phyloP scores from a whole-genome alignment of 1,284 basidiomycete species.

The Salmacisia buchloeana region DNA sequence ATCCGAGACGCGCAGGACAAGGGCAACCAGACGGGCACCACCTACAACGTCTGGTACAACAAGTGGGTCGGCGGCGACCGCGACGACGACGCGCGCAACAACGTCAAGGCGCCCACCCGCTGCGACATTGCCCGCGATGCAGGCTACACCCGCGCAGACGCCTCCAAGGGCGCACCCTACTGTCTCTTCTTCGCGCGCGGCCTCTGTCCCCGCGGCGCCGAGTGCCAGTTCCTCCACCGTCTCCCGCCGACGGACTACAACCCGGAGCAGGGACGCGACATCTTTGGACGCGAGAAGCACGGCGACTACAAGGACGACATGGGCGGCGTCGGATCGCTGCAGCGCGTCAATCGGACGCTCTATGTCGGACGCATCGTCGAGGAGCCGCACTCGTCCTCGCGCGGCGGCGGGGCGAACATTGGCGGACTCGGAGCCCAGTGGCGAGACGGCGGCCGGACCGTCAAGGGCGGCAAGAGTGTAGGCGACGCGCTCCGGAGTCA shows the following conservation, averaged over 20 bases:
- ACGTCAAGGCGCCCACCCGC: slow-evolving; percentile 82
- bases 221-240: slow-evolving; percentile 89
- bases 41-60: slow-evolving; percentile 89
- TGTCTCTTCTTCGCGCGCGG: slow-evolving; percentile 95
- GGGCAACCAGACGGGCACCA: slow-evolving; percentile 30
- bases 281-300: slow-evolving; percentile 95
- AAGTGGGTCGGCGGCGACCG: slow-evolving; percentile 71
- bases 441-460: slow-evolving; percentile 34
- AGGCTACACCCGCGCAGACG: slow-evolving; percentile 65
- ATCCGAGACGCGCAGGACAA: slow-evolving; percentile 40
- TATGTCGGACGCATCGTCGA: slow-evolving; percentile 79
- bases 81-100: slow-evolving; percentile 57
- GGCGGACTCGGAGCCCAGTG: slow-evolving; percentile 15
- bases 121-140: slow-evolving; percentile 83
- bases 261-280: slow-evolving; percentile 88
- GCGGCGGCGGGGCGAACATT: slow-evolving; percentile 19
- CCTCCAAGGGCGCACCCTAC: slow-evolving; percentile 72
- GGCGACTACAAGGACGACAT: slow-evolving; percentile 97
- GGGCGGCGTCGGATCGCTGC: slow-evolving; percentile 96
- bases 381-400: slow-evolving; percentile 27
- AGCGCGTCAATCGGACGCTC: slow-evolving; percentile 83
- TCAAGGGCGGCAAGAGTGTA: slow-evolving; percentile 30
- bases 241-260: slow-evolving; percentile 62
- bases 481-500: slow-evolving; percentile 13
- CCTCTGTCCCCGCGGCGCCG: slow-evolving; percentile 79